Conservation (phyloP, 2,329 filamentous ascomycete species). For the Lecanosticta acicola region DNA sequence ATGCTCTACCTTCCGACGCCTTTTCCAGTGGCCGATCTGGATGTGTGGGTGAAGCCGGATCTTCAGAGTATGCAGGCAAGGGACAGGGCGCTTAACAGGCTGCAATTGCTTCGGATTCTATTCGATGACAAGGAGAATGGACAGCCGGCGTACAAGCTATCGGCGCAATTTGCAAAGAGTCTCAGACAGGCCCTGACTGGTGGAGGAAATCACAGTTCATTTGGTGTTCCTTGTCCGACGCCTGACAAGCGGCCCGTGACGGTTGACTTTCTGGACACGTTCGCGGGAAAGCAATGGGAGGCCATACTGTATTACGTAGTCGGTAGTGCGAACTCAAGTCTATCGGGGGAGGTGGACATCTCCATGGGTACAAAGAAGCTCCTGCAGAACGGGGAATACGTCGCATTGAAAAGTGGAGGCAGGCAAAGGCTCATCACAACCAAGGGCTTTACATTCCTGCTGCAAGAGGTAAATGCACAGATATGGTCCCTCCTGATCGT, state of each 20-base stretch:
- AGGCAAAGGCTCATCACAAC: slow-evolving; percentile 67
- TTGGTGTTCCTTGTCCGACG: slow-evolving; percentile 74
- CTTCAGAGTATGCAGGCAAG: slow-evolving; percentile 49
- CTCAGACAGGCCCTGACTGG: slow-evolving; percentile 75
- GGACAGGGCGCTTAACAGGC: slow-evolving; percentile 74
- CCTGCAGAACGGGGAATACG: slow-evolving; percentile 72
- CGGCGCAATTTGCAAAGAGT: slow-evolving; percentile 74
- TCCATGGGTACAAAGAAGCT: slow-evolving; percentile 76
- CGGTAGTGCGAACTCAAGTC: slow-evolving; percentile 56
- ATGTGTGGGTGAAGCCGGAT: slow-evolving; percentile 74
- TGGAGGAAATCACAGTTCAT: slow-evolving; percentile 78
- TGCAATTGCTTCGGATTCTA: slow-evolving; percentile 83
- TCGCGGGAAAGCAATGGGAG: slow-evolving; percentile 88
- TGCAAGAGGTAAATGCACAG: slow-evolving; percentile 93
- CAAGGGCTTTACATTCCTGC: slow-evolving; percentile 85
- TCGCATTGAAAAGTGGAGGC: slow-evolving; percentile 46
- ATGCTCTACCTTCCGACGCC: slow-evolving; percentile 85
- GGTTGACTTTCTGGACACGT: slow-evolving; percentile 70
- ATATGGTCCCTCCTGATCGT: slow-evolving; percentile 93
- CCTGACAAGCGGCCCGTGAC: slow-evolving; percentile 60
- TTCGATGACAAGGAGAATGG: slow-evolving; percentile 56
- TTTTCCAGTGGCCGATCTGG: slow-evolving; percentile 71
- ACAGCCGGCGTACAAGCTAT: slow-evolving; percentile 68
- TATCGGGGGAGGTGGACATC: slow-evolving; percentile 42
- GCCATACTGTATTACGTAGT: slow-evolving; percentile 95